phyloP scores from a whole-genome alignment of 2,329 filamentous ascomycete species.

The Penicillium nordicum region DNA sequence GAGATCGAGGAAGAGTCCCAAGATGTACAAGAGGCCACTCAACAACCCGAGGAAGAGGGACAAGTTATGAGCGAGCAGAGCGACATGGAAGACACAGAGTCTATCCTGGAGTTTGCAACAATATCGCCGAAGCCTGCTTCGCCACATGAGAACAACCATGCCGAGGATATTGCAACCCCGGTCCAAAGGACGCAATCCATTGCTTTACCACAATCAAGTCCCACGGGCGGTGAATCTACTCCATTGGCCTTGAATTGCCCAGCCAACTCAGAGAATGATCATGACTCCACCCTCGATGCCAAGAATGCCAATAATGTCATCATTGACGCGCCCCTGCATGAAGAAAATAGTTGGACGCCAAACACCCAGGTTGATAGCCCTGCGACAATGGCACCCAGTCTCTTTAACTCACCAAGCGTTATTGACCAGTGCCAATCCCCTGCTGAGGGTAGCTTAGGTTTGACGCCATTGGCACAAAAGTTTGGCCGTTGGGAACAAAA shows the following conservation, averaged over 20 bases:
- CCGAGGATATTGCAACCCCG: constrained; percentile 17
- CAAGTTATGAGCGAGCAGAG: constrained; percentile 10
- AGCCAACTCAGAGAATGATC: constrained; percentile 16
- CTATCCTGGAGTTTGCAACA: constrained; percentile 2
- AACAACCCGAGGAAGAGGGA: background rate
- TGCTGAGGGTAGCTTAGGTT: constrained; percentile 47
- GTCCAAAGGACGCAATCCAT: constrained; percentile 9
- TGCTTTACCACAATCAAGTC: constrained; percentile 22
- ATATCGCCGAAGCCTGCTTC: background rate
- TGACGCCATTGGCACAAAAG: constrained; percentile 62
- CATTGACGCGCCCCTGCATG: constrained; percentile 7
- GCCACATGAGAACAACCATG: background rate
- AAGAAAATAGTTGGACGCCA: constrained; percentile 12
- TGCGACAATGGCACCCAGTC: constrained; percentile 8
- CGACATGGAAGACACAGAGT: constrained; percentile 19
- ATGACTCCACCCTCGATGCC: constrained; percentile 11
- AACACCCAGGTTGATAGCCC: constrained; percentile 13
- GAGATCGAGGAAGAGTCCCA: background rate
- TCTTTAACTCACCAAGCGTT: constrained; percentile 15
- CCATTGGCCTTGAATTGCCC: constrained; percentile 4
- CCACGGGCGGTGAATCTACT: constrained; percentile 11
- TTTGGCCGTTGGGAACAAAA: constrained; percentile 61
- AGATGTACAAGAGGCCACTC: constrained; percentile 4
- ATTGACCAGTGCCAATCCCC: constrained; percentile 14
- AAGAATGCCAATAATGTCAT: constrained; percentile 27